phyloP scores from a whole-genome alignment of 192 early-diverging fungal species.

The Backusella luteola region DNA sequence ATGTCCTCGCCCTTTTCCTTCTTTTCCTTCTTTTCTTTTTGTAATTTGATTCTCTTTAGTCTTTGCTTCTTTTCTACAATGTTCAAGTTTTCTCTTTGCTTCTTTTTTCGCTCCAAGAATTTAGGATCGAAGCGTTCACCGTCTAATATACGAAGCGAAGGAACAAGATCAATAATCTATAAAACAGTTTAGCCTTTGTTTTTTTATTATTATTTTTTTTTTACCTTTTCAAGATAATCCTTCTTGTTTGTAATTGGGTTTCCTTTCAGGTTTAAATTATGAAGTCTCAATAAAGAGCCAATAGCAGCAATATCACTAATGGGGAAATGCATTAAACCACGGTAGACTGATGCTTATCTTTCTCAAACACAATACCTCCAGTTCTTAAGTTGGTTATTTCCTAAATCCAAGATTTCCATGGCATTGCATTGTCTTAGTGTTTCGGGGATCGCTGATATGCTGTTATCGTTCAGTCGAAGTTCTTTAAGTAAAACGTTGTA shows the following conservation, averaged over 20 bases:
- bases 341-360: background rate
- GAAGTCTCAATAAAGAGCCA: slow-evolving; percentile 47
- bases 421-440: slow-evolving; percentile 47
- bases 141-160: slow-evolving; percentile 70
- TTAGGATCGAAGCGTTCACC: slow-evolving; percentile 71
- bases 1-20: slow-evolving; percentile 26
- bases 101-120: slow-evolving; percentile 66
- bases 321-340: background rate
- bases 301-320: slow-evolving; percentile 54
- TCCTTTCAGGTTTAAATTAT: slow-evolving; percentile 72
- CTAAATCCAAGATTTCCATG: slow-evolving; percentile 74
- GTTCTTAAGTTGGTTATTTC: slow-evolving; percentile 61
- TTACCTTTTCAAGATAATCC: slow-evolving; percentile 57
- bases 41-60: slow-evolving; percentile 40
- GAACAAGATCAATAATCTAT: slow-evolving; percentile 54
- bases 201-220: background rate
- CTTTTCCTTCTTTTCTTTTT: slow-evolving; percentile 46
- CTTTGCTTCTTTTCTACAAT: slow-evolving; percentile 43
- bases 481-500: slow-evolving; percentile 62
- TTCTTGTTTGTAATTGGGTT: slow-evolving; percentile 56
- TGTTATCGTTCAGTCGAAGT: slow-evolving; percentile 75
- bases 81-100: slow-evolving; percentile 47
- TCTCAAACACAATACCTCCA: slow-evolving; percentile 41
- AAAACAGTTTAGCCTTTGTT: background rate
- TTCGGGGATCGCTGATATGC: slow-evolving; percentile 59